Evolutionary conservation across 495 filamentous ascomycete species (phyloP).

Genomic region (Talaromyces adpressus): DNA sequence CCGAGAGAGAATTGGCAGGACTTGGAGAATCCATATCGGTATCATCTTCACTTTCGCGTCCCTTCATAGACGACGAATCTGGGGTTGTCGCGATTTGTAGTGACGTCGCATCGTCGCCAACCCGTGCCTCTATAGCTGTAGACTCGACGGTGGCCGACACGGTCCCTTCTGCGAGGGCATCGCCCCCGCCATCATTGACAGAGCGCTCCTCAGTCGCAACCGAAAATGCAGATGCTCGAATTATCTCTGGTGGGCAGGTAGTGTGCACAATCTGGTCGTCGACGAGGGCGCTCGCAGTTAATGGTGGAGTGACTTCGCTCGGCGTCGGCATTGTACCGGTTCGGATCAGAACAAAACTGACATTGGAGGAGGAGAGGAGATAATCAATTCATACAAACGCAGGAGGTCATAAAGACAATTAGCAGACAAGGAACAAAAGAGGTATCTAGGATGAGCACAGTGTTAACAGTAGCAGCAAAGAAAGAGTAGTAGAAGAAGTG

Average conservation of each 20-base stretch:
- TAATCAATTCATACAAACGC: neutral
- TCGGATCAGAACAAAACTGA: conserved; percentile 30
- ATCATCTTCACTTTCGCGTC: conserved; percentile 23
- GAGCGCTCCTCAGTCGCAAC: conserved; percentile 23
- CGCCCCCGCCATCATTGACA: conserved; percentile 19
- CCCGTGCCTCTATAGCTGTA: neutral
- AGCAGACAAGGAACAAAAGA: conserved; percentile 4
- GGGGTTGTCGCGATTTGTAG: conserved; percentile 18
- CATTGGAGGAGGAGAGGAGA: conserved; percentile 25
- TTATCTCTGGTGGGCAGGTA: conserved; percentile 52
- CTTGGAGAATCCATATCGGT: conserved; percentile 25
- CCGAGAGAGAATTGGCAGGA: conserved; percentile 24
- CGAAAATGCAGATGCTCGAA: conserved; percentile 36
- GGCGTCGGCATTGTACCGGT: conserved; percentile 51
- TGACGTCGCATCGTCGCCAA: conserved; percentile 8
- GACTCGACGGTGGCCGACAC: conserved; percentile 4
- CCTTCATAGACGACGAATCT: conserved; percentile 10
- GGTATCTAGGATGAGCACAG: conserved; percentile 10
- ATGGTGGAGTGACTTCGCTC: conserved; percentile 40
- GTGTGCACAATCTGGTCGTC: conserved; percentile 43
- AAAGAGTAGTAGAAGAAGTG: conserved; percentile 13
- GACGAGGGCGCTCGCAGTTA: conserved; percentile 37
- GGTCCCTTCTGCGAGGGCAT: conserved; percentile 6
- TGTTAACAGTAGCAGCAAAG: conserved; percentile 10
- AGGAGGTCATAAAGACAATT: neutral